Evolutionary conservation across 176 grass and related monocot species (phyloP), one percentile per base, ranked within the genome.

Genomic region (Musa beccarii): DNA sequence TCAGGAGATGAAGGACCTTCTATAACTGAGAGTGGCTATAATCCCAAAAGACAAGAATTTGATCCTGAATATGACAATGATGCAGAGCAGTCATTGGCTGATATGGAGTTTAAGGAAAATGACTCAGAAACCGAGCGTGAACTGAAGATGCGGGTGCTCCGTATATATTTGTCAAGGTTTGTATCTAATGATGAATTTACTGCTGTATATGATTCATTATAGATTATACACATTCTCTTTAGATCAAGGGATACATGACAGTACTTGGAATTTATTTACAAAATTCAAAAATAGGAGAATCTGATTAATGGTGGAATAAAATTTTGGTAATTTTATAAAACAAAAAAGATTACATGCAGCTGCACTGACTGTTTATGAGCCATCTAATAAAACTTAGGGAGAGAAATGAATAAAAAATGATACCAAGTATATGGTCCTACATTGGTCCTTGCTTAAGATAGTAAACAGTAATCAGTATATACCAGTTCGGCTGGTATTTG

Each of bases 11-110:
- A 94, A 81, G 95, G 90, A 14, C 90, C 95, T 78, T 91, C 95
- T 13, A 82, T 99, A 73, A 90, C 88, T 79, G 95, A 94, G 73
- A 99, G 95, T 81, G 90, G 90, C 57, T 99, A 89, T 73, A 99
- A 99, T 84, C 51, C 88, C 51, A 99, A 99, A 81, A 89, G 95
- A 54, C 84, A 91, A 15, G 95, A 99, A 68, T 99, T 99, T 91
- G 95, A 99, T 71, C 95, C 95, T 8, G 95, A 99, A 78, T 99
- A 99, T 79, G 95, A 99, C 71, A 94, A 99, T 61, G 89, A 99
- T 80, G 95, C 95, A 51, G 95, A 99, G 66, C 90, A 94, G 75
- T 85, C 95, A 53, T 87, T 99, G 9, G 90, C 95, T 61, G 95
- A 99, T 69, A 99, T 99, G 95, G 95, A 94, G 62, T 94, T 99